These are phyloP conservation scores for Chaetomium sp. DNA, from an alignment of 2,329 filamentous ascomycete genomes.

Conservation along the genomic window DNA sequence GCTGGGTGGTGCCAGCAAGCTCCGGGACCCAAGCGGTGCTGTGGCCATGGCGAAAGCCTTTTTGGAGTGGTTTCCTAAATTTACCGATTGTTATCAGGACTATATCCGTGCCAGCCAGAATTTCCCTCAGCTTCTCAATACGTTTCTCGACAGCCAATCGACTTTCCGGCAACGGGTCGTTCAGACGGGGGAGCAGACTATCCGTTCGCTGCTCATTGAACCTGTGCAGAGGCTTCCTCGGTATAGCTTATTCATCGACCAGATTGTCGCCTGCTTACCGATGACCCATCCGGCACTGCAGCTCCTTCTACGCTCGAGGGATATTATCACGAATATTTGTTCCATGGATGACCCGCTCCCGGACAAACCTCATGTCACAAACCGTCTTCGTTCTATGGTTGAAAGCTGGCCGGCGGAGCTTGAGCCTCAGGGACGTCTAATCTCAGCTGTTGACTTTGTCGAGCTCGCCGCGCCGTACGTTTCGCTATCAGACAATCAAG, in stretches of 20 bases:
- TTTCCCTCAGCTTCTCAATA: slow-evolving; percentile 74
- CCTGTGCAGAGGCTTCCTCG: slow-evolving; percentile 90
- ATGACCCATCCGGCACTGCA: slow-evolving; percentile 79
- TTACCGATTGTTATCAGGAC: slow-evolving; percentile 83
- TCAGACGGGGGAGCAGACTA: slow-evolving; percentile 79
- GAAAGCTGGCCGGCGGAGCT: slow-evolving; percentile 69
- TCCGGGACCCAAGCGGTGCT: slow-evolving; percentile 70
- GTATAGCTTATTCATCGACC: slow-evolving; percentile 94
- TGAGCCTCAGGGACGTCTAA: slow-evolving; percentile 68
- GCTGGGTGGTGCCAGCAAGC: slow-evolving; percentile 38
- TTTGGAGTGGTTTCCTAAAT: slow-evolving; percentile 87
- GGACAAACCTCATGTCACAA: slow-evolving; percentile 67
- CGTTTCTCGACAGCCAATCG: slow-evolving; percentile 72
- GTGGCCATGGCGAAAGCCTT: slow-evolving; percentile 73
- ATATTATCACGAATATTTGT: slow-evolving; percentile 94
- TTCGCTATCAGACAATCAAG: slow-evolving; percentile 33
- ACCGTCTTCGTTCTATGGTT: slow-evolving; percentile 68
- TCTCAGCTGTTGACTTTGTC: slow-evolving; percentile 72
- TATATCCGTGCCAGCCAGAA: slow-evolving; percentile 88
- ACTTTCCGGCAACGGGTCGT: slow-evolving; percentile 76
- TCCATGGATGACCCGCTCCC: slow-evolving; percentile 70
- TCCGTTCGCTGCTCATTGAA: slow-evolving; percentile 90
- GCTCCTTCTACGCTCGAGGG: slow-evolving; percentile 77
- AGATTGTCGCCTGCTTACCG: slow-evolving; percentile 81
- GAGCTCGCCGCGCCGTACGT: slow-evolving; percentile 69